Base-by-base conservation (phyloP, 257 asterid species). In the Jaltomata sinuosa region DNA sequence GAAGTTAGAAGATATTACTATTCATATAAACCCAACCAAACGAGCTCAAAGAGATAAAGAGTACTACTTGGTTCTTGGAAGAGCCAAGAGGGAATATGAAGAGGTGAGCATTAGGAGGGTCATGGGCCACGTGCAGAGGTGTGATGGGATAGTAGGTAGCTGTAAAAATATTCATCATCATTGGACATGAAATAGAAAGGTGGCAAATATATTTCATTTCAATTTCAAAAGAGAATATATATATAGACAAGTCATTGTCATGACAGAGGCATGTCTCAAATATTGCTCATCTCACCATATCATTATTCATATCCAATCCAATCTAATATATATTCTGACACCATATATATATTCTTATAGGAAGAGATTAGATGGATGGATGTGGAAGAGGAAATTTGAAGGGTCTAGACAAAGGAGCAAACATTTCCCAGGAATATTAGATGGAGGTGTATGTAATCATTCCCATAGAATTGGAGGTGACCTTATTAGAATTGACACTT, bases 381-480 rank as follows among this genome's bases (percentile, higher is more conserved):
- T 68, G 78, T 19, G 10, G 78, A 21, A n/a, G 36, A 61, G 19
- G 27, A 67, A 32, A 68, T n/a, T n/a, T 68, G 29, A 68, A 22
- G 76, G 76, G 76, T 67, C 76, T 67, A 67, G 76, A 52, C 18
- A 62, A 27, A 5, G 71, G 72, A 29, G 22, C 22, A 64, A 76
- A 49, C 81, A 76, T 76, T 76, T 76, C 61, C 62, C 29, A 76
- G 81, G 81, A 76, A 76, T 49, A 76, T 49, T 76, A 49, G 27
- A 42, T 76, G 81, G 81, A 76, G 62, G 62, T 76, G 81, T 47
- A 76, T 76, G 25, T 76, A 76, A 76, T 76, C 62, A 76, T 49
- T 49, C 27, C 42, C 40, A 76, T 76, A 0, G 62, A 47, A 76
- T 76, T 76, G 18, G 61, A 76, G 62, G 81, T 76, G 81, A 76